Conservation (phyloP, 2,329 filamentous ascomycete species). For the Fusarium dlaminii region DNA sequence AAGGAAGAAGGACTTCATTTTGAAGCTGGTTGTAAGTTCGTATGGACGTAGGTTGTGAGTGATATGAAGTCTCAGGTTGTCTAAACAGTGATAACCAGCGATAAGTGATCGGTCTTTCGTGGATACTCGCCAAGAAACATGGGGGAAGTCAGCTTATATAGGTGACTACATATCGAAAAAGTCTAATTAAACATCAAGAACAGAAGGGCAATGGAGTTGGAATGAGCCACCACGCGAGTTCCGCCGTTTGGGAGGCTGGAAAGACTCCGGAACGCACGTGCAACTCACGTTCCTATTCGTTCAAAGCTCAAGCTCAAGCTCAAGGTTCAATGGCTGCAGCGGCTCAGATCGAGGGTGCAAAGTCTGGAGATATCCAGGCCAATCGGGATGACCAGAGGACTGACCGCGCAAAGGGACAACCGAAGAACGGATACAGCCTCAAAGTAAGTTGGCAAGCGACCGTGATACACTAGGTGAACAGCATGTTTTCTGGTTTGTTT, state of each 20-base stretch:
- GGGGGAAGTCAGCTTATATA: neutral
- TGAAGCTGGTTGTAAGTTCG: neutral
- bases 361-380: neutral
- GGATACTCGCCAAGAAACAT: neutral
- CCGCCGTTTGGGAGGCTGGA: neutral
- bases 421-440: neutral
- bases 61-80: too few relatives aligned
- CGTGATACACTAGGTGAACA: rapidly evolving
- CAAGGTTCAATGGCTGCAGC: neutral
- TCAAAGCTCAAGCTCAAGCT: neutral
- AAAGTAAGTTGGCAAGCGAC: neutral
- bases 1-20: conserved; percentile 16
- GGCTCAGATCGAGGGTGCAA: neutral
- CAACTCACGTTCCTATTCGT: neutral
- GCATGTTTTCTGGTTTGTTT: neutral
- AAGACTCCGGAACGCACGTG: neutral
- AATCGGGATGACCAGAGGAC: neutral
- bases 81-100: neutral
- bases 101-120: neutral
- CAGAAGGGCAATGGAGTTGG: neutral
- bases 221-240: neutral
- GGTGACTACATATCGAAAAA: too few relatives aligned
- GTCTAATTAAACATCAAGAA: neutral
- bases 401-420: too few relatives aligned
- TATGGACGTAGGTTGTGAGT: neutral